Base-by-base conservation (phyloP, 2,329 filamentous ascomycete genomes). In the Zasmidium angulare region DNA sequence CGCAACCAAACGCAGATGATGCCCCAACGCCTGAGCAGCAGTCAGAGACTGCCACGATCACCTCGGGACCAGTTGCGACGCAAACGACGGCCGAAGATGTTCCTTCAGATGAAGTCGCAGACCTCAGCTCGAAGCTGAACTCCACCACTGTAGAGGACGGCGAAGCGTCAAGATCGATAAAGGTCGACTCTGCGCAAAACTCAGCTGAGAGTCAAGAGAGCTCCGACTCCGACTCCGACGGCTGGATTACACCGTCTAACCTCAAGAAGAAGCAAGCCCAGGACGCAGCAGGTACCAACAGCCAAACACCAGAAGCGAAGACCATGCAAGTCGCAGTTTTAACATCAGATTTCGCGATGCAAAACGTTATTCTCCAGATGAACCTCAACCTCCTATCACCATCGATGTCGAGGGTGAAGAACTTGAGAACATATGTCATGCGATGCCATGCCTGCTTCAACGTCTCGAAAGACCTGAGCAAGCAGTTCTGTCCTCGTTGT, bases 341-440 rank as follows among this genome's bases (percentile, higher is more conserved):
- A 71, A 98, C 95, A 1, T 92, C 89, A 57, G 95, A 99, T 79
- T 98, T 90, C 77, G 93, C 95, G 56, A 96, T 99, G 91, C 93
- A 98, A 78, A 98, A 98, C 74, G 92, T 98, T 7, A 85, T 95
- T 1, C 83, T 99, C 3, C 91, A 96, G 68, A 96, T 98, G 81
- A 96, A 97, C 78, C 85, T 99, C 51, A 91, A 95, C 72, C 85
- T 97, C 11, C 83, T 97, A 59, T 92, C 93, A 0, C 84, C 90
- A 0, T 84, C 86, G 17, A 81, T 98, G 61, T 84, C 90, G 63
- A 87, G 92, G 69, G 91, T 99, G 72, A 89, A 87, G 40, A 86
- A 89, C 60, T 84, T 98, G 65, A 93, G 92, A 75, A 93, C 90
- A 12, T 96, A 91, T 82, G 86, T 97, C 2, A 84, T 96, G 58